Evolutionary conservation across 2,329 filamentous ascomycete species (phyloP).

Genomic region (Nothophoma quercina): DNA sequence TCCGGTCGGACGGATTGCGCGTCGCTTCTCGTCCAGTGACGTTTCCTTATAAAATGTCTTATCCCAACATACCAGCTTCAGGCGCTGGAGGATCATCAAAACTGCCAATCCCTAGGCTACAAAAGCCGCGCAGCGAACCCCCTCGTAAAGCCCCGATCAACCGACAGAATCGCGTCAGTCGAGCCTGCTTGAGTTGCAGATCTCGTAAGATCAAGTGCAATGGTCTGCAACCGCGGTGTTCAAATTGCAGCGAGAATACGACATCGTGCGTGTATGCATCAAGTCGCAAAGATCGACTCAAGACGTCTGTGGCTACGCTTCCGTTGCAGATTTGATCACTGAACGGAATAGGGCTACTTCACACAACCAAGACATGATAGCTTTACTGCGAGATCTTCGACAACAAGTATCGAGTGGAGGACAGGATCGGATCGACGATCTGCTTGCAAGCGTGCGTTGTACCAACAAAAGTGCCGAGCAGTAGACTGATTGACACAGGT

Average conservation of each 20-base stretch:
- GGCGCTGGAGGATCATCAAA: slow-evolving; percentile 20
- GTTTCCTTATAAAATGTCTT: slow-evolving; percentile 2
- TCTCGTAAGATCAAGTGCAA: slow-evolving; percentile 50
- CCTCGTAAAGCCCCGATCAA: slow-evolving; percentile 15
- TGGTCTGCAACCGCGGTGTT: slow-evolving; percentile 43
- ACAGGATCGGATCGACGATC: slow-evolving; percentile 29
- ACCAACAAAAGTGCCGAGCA: not conserved
- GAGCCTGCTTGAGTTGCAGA: slow-evolving; percentile 47
- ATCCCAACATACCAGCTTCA: not conserved
- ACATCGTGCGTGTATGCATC: slow-evolving; percentile 44
- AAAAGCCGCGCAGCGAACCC: slow-evolving; percentile 26
- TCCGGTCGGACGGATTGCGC: slow-evolving; percentile 2
- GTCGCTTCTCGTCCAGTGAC: not conserved
- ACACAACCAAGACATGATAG: slow-evolving; percentile 40
- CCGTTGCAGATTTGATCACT: slow-evolving; percentile 1
- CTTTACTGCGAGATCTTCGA: slow-evolving; percentile 33
- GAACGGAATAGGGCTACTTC: slow-evolving; percentile 31
- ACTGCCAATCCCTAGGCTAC: slow-evolving; percentile 37
- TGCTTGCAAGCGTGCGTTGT: slow-evolving; percentile 26
- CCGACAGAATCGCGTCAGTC: slow-evolving; percentile 31
- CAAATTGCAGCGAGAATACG: slow-evolving; percentile 40
- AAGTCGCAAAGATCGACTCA: slow-evolving; percentile 46
- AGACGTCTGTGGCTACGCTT: slow-evolving; percentile 34
- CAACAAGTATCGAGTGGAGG: slow-evolving; percentile 15
- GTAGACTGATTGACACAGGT: slow-evolving; percentile 20